Evolutionary conservation across 2,329 filamentous ascomycete species (phyloP).

Genomic region (Fonsecaea monophora): DNA sequence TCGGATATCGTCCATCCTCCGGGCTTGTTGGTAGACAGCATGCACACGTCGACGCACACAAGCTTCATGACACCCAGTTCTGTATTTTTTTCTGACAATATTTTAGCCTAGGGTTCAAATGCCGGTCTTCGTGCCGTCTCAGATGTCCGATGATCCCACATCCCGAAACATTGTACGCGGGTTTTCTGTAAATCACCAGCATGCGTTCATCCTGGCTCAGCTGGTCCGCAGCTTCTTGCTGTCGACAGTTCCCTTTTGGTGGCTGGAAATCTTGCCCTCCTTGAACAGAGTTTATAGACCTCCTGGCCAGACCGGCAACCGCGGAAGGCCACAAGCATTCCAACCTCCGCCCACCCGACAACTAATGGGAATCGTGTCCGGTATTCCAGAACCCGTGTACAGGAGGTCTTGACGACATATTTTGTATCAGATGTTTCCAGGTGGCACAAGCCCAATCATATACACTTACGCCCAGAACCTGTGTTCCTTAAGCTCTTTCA

Average conservation of each 20-base stretch:
- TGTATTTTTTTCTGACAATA: background rate
- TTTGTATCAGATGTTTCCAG: background rate
- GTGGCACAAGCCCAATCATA: background rate
- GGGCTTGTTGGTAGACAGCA: background rate
- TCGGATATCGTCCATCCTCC: background rate
- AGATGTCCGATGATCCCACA: background rate
- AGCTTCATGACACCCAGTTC: background rate
- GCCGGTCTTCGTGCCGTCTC: background rate
- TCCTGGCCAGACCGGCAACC: background rate
- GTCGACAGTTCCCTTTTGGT: background rate
- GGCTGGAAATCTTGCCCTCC: background rate
- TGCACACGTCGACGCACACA: background rate
- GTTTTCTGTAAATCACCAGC: background rate
- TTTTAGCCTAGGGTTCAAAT: background rate
- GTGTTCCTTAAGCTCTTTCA: constrained; percentile 21
- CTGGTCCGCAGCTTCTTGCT: background rate
- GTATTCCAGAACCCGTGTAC: background rate
- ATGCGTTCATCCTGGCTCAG: background rate
- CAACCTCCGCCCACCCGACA: background rate
- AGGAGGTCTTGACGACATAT: background rate
- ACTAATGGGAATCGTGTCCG: background rate
- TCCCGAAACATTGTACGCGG: background rate
- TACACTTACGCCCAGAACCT: constrained; percentile 16
- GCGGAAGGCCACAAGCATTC: background rate
- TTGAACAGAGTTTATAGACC: background rate